Evolutionary conservation across 257 asterid genomes (phyloP).

Genomic region (Solanum tacnaense): DNA sequence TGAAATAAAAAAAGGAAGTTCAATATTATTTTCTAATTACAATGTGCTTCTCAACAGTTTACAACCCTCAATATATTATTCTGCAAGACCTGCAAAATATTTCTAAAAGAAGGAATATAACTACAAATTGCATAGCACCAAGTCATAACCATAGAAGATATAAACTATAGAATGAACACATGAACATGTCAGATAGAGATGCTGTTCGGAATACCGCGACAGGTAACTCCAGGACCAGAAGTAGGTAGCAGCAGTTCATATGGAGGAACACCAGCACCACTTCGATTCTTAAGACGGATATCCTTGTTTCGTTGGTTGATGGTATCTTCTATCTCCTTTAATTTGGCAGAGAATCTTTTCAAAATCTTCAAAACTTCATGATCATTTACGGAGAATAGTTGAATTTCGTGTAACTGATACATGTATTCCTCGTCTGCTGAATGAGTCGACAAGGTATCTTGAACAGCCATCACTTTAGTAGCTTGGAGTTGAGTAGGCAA

Average conservation of each 20-base stretch:
- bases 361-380: conserved; percentile 53
- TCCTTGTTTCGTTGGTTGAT: conserved; percentile 56
- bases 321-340: conserved; percentile 57
- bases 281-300: conserved; percentile 41
- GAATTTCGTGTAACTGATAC: conserved; percentile 56
- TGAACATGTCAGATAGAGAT: conserved; percentile 46
- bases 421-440: conserved; percentile 83
- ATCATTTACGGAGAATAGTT: conserved; percentile 40
- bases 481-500: conserved; percentile 91
- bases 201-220: conserved; percentile 87
- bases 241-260: conserved; percentile 73
- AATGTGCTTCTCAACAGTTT: neutral
- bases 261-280: conserved; percentile 91
- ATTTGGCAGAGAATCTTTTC: conserved; percentile 36
- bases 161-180: neutral
- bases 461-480: conserved; percentile 91
- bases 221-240: conserved; percentile 70
- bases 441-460: conserved; percentile 80
- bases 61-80: neutral
- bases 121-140: neutral
- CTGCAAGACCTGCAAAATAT: neutral
- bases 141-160: neutral
- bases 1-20: neutral
- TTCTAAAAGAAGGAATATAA: neutral
- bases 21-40: neutral